Conservation (phyloP, 345 rosid genomes). For the Litchi chinensis region DNA sequence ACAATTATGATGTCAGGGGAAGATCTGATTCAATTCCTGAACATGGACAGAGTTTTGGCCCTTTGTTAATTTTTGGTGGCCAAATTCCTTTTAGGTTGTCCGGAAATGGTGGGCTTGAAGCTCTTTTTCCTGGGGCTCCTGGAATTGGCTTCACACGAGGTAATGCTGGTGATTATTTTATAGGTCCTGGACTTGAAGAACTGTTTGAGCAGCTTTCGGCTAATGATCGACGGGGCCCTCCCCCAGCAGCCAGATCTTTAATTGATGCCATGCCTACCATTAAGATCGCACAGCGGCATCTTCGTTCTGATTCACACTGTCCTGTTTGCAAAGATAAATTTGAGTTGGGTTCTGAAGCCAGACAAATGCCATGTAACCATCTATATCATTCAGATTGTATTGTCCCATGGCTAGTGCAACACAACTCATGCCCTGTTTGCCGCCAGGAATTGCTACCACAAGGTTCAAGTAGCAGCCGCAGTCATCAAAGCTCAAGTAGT, state of each 20-base stretch:
- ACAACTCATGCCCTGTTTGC: slow-evolving; percentile 86
- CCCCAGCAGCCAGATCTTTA: slow-evolving; percentile 65
- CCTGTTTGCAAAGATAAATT: slow-evolving; percentile 84
- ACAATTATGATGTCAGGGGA: slow-evolving; percentile 48
- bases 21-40: slow-evolving; percentile 61
- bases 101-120: slow-evolving; percentile 69
- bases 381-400: slow-evolving; percentile 78
- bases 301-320: slow-evolving; percentile 68
- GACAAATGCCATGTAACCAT: slow-evolving; percentile 85
- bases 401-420: slow-evolving; percentile 75
- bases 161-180: slow-evolving; percentile 72
- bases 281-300: slow-evolving; percentile 72
- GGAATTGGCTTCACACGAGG: slow-evolving; percentile 71
- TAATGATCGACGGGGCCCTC: slow-evolving; percentile 55
- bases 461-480: slow-evolving; percentile 56
- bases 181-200: slow-evolving; percentile 83
- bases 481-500: slow-evolving; percentile 45
- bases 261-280: slow-evolving; percentile 71
- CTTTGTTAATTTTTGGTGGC: slow-evolving; percentile 75
- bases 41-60: slow-evolving; percentile 56
- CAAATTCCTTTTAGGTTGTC: slow-evolving; percentile 80
- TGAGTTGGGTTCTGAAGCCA: slow-evolving; percentile 69
- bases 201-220: slow-evolving; percentile 67
- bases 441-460: slow-evolving; percentile 75
- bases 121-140: slow-evolving; percentile 66